These are phyloP conservation scores for Termitomyces sp. DNA, from an alignment of 768 basidiomycete species.

Conservation along the genomic window DNA sequence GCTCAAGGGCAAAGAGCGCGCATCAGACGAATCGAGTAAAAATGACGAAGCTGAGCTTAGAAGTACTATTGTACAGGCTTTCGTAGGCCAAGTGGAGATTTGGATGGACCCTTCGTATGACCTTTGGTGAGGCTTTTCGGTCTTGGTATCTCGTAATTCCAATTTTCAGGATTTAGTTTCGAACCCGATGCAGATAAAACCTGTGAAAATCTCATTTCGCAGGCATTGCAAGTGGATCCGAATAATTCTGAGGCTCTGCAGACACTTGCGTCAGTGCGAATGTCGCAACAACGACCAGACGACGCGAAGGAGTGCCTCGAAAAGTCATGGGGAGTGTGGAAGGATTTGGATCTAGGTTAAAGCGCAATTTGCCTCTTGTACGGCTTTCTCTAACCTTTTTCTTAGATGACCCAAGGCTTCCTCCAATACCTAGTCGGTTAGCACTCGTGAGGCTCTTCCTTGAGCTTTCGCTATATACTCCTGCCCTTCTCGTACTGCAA, in stretches of 20 bases:
- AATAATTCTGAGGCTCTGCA: slow-evolving; percentile 77
- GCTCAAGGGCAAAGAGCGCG: slow-evolving; percentile 71
- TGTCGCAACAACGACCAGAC: slow-evolving; percentile 81
- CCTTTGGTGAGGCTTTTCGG: slow-evolving; percentile 57
- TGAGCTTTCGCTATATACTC: slow-evolving; percentile 65
- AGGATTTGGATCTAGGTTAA: slow-evolving; percentile 55
- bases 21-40: slow-evolving; percentile 27
- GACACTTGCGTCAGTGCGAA: slow-evolving; percentile 76
- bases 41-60: slow-evolving; percentile 57
- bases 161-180: slow-evolving; percentile 41
- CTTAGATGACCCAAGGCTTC: slow-evolving; percentile 61
- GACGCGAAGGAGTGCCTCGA: slow-evolving; percentile 72
- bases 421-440: slow-evolving; percentile 68
- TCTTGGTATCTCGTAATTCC: neutral
- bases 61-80: slow-evolving; percentile 68
- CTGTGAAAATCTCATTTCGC: slow-evolving; percentile 70
- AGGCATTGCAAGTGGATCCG: slow-evolving; percentile 72
- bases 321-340: slow-evolving; percentile 63
- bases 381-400: neutral
- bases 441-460: slow-evolving; percentile 77
- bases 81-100: slow-evolving; percentile 88
- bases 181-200: slow-evolving; percentile 77
- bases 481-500: slow-evolving; percentile 71
- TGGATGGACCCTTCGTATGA: slow-evolving; percentile 94
- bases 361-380: neutral